A percentile compares a stretch with the other conserved stretches of the same genome.
phyloP scores from a whole-genome alignment of 139 green algal genomes.

The Haematococcus sp. region DNA sequence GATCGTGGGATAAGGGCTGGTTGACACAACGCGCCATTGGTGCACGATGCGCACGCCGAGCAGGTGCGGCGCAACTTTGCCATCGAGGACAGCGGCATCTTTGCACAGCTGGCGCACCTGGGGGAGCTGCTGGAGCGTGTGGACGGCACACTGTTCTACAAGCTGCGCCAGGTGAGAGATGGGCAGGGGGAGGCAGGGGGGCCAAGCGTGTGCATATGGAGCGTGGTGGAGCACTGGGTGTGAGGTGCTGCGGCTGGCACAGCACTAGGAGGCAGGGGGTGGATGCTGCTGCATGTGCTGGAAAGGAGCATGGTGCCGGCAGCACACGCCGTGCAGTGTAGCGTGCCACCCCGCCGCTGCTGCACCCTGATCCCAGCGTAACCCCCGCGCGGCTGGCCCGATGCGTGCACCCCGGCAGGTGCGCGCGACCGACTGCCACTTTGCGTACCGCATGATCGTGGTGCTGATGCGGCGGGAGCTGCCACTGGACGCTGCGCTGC shows the following conservation, averaged over 20 bases:
- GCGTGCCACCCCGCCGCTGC: no score
- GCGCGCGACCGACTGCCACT: constrained; percentile 70
- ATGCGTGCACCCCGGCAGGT: constrained; percentile 49
- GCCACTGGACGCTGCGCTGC: constrained; percentile 42
- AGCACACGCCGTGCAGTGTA: no score
- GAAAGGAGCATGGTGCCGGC: not conserved
- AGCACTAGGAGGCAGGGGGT: not conserved
- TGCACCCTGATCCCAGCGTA: no score
- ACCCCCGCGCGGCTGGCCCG: constrained; percentile 31
- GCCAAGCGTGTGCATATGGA: not conserved
- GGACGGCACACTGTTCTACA: constrained; percentile 44
- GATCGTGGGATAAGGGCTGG: no score
- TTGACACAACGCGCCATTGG: no score
- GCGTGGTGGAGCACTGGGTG: not conserved
- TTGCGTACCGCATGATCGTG: constrained; percentile 82
- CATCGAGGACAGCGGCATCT: constrained; percentile 69
- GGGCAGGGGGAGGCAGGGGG: constrained; percentile 22
- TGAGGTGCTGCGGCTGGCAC: not conserved
- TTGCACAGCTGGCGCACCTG: constrained; percentile 57
- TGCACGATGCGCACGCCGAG: no score
- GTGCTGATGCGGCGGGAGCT: constrained; percentile 81
- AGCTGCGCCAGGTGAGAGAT: constrained; percentile 17
- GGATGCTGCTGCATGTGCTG: not conserved
- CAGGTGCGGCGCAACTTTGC: constrained; percentile 69
- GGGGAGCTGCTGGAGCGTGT: constrained; percentile 42